These are phyloP conservation scores for Fusarium sp. DNA, from an alignment of 2,329 filamentous ascomycete genomes.

Conservation along the genomic window DNA sequence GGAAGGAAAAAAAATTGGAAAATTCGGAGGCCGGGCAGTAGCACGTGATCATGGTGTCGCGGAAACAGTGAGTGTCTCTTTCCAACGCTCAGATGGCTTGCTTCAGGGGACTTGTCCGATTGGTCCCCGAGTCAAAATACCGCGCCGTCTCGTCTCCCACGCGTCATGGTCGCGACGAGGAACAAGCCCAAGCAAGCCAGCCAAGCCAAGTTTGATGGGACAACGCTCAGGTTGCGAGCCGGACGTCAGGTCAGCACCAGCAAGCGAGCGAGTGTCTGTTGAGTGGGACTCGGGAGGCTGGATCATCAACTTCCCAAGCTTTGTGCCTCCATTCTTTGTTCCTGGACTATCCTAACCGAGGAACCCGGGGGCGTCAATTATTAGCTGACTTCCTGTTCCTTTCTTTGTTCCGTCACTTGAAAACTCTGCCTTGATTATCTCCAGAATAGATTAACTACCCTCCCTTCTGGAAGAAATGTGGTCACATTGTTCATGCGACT, in stretches of 20 bases:
- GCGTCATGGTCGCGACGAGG: constrained; percentile 43
- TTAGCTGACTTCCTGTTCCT: background rate
- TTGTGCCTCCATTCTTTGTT: constrained; percentile 26
- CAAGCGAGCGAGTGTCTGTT: background rate
- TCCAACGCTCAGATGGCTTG: constrained; percentile 19
- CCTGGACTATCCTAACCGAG: constrained; percentile 28
- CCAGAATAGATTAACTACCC: constrained; percentile 27
- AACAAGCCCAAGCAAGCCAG: background rate
- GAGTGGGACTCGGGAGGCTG: constrained; percentile 10
- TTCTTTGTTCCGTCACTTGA: background rate
- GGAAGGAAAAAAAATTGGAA: constrained; percentile 1
- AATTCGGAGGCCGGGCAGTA: constrained; percentile 11
- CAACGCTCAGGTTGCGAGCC: background rate
- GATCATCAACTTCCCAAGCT: constrained; percentile 17
- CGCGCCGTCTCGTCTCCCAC: constrained; percentile 26
- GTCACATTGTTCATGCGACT: constrained; percentile 30
- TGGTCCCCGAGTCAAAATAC: constrained; percentile 21
- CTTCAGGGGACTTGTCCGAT: constrained; percentile 31
- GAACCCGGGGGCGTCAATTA: constrained; percentile 1
- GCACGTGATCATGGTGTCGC: constrained; percentile 31
- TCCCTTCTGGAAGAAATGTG: constrained; percentile 19
- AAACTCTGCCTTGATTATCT: constrained; percentile 7
- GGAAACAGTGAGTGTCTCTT: constrained; percentile 7
- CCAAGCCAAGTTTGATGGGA: background rate
- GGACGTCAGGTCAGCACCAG: background rate